Conservation (phyloP, 2,329 filamentous ascomycete genomes). For the Acrodontium crateriforme region DNA sequence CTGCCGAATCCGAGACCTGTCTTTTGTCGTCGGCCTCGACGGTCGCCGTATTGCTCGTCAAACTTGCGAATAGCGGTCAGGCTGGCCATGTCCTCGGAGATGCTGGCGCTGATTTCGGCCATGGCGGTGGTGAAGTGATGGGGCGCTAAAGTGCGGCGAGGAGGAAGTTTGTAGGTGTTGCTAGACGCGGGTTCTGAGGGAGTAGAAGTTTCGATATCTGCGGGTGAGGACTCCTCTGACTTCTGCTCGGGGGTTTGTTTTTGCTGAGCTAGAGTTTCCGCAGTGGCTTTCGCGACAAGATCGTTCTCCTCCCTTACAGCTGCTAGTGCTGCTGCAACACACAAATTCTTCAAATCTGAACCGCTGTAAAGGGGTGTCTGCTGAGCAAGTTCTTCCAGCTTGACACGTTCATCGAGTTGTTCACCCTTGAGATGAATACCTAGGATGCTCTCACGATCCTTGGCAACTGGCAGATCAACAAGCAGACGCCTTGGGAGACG, state of each 20-base stretch:
- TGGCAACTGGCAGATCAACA: slow-evolving; percentile 55
- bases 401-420: slow-evolving; percentile 45
- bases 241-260: slow-evolving; percentile 11
- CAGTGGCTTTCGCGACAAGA: slow-evolving; percentile 8
- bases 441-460: slow-evolving; percentile 55
- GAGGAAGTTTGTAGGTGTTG: slow-evolving; percentile 57
- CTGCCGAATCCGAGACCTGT: slow-evolving; percentile 20
- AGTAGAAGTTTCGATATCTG: neutral
- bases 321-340: slow-evolving; percentile 64
- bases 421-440: slow-evolving; percentile 59
- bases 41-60: slow-evolving; percentile 86
- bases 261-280: slow-evolving; percentile 14
- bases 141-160: slow-evolving; percentile 49
- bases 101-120: slow-evolving; percentile 79
- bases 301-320: slow-evolving; percentile 63
- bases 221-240: neutral
- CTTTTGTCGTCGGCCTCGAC: slow-evolving; percentile 43
- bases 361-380: slow-evolving; percentile 67
- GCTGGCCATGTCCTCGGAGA: slow-evolving; percentile 84
- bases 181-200: slow-evolving; percentile 21
- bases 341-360: slow-evolving; percentile 71
- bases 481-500: slow-evolving; percentile 59
- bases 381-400: slow-evolving; percentile 48
- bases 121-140: slow-evolving; percentile 76
- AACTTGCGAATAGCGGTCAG: slow-evolving; percentile 83